These are phyloP conservation scores for Ceratocystis cacaofunesta DNA, from an alignment of 2,329 filamentous ascomycete genomes.

Conservation along the genomic window DNA sequence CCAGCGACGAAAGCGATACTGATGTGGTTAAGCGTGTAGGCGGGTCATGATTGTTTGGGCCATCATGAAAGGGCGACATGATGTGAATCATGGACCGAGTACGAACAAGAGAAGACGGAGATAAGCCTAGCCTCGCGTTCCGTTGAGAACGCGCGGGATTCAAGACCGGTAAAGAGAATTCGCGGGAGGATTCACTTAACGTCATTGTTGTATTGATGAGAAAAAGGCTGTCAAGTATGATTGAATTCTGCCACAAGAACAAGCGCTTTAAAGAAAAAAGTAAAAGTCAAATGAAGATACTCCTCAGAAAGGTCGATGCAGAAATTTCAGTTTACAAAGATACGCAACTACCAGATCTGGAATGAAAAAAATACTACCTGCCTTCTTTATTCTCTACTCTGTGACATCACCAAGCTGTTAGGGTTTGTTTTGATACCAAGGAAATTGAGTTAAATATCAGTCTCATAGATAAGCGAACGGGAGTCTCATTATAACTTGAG, in stretches of 20 bases:
- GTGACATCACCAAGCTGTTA: background rate
- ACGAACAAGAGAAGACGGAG: background rate
- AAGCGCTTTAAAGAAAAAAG: background rate
- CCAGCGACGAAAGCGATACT: conserved; percentile 7
- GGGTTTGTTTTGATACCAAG: background rate
- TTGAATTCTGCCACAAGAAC: background rate
- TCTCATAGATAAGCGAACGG: background rate
- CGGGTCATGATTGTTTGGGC: background rate
- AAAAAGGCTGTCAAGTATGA: no score
- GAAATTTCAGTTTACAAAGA: background rate
- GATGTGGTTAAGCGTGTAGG: conserved; percentile 1
- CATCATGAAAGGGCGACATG: background rate
- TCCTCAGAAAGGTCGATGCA: background rate
- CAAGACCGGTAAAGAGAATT: background rate
- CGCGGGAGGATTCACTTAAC: background rate
- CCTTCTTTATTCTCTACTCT: background rate
- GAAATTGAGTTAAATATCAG: background rate
- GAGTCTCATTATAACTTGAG: background rate
- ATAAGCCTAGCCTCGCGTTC: background rate
- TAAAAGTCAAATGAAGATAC: background rate
- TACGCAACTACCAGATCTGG: background rate
- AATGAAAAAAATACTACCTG: background rate
- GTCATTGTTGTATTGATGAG: background rate
- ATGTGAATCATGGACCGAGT: background rate
- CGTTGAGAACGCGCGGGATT: background rate